Percentiles rank a stretch among this genome's conserved stretches.
phyloP scores from a whole-genome alignment of 768 basidiomycete species.

The Amanita exitialis region DNA sequence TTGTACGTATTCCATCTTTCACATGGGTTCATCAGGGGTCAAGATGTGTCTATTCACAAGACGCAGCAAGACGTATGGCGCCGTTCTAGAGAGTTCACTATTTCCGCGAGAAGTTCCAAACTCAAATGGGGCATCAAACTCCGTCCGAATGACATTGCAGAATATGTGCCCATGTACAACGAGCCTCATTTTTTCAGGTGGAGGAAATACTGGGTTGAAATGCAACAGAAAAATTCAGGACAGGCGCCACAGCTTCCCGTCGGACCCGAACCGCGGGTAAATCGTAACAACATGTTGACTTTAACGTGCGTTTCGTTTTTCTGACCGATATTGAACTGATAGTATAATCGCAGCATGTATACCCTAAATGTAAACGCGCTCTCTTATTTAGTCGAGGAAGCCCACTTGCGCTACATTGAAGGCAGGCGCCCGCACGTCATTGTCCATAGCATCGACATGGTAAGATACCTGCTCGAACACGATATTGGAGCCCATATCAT shows the following conservation, averaged over 20 bases:
- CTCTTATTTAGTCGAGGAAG: conserved; percentile 25
- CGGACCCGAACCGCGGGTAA: not conserved
- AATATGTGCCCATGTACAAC: conserved; percentile 30
- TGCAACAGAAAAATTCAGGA: conserved; percentile 11
- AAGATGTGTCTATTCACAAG: conserved; percentile 11
- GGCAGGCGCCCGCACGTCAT: conserved; percentile 25
- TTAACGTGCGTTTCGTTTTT: conserved; percentile 18
- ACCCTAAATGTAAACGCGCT: conserved; percentile 26
- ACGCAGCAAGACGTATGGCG: conserved; percentile 35
- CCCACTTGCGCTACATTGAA: conserved; percentile 22
- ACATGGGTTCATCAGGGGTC: not conserved
- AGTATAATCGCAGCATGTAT: conserved; percentile 25
- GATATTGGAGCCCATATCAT: conserved; percentile 18
- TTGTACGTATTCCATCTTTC: conserved; percentile 19
- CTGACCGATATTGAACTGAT: conserved; percentile 14
- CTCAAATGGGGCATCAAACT: conserved; percentile 27
- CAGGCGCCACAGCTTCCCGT: not conserved
- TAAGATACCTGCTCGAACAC: conserved; percentile 8
- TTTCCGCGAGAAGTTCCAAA: conserved; percentile 28
- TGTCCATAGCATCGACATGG: conserved; percentile 23
- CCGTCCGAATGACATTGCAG: conserved; percentile 18
- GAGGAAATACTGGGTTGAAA: conserved; percentile 29
- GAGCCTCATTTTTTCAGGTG: conserved; percentile 30
- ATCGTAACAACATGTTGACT: conserved; percentile 13
- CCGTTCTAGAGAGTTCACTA: conserved; percentile 28